Evolutionary conservation across 1,284 basidiomycete genomes (phyloP).

Genomic region (Cutaneotrichosporon sp.): DNA sequence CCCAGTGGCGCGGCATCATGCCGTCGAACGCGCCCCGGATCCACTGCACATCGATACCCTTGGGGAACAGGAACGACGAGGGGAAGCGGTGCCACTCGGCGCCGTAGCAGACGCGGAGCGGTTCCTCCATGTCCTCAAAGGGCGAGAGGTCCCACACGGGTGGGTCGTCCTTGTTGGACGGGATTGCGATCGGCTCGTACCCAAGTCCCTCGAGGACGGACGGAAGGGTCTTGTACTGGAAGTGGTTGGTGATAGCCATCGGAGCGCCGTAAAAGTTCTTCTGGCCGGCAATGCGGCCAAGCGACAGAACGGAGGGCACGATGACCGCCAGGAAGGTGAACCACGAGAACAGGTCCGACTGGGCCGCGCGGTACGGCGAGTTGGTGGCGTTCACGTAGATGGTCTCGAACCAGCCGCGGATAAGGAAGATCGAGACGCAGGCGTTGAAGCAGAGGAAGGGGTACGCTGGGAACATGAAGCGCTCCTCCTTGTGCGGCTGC

Average conservation of each 20-base stretch:
- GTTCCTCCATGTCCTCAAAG: constrained; percentile 64
- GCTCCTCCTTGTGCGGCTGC: constrained; percentile 95
- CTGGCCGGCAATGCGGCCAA: constrained; percentile 76
- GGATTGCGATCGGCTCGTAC: constrained; percentile 55
- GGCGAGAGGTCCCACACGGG: constrained; percentile 69
- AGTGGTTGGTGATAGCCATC: constrained; percentile 68
- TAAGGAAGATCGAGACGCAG: constrained; percentile 76
- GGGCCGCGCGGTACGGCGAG: constrained; percentile 83
- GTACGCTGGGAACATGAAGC: constrained; percentile 96
- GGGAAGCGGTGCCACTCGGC: constrained; percentile 98
- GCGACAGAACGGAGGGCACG: constrained; percentile 67
- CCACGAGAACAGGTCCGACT: constrained; percentile 70
- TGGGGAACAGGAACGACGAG: constrained; percentile 82
- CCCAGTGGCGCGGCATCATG: constrained; percentile 69
- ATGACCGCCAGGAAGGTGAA: constrained; percentile 72
- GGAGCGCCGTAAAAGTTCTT: constrained; percentile 91
- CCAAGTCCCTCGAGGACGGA: constrained; percentile 73
- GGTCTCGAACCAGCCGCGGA: constrained; percentile 83
- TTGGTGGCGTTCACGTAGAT: constrained; percentile 70
- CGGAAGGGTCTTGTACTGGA: constrained; percentile 79
- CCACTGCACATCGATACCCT: constrained; percentile 78
- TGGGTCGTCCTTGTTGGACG: constrained; percentile 19
- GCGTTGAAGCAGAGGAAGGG: constrained; percentile 93
- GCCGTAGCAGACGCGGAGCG: constrained; percentile 77
- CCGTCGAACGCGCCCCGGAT: constrained; percentile 88